Percentiles rank a stretch among this genome's conserved stretches.
Conservation (phyloP, 2,329 filamentous ascomycete species). For the Diplodia intermedia region DNA sequence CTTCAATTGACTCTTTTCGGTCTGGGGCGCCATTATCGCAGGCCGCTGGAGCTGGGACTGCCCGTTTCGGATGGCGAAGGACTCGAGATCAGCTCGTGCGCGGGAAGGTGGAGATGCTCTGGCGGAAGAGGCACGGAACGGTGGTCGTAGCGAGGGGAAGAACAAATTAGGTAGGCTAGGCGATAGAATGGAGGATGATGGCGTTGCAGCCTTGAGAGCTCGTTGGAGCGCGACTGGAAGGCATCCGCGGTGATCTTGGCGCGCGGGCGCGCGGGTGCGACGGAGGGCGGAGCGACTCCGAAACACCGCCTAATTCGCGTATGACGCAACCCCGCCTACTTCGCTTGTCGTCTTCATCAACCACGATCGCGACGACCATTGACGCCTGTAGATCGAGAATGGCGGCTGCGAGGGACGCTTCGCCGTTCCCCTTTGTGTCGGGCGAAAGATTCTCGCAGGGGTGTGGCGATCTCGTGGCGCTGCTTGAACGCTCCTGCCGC, state of each 20-base stretch:
- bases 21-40: slow-evolving; percentile 61
- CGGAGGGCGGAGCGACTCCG: slow-evolving; percentile 5
- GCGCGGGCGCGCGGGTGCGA: slow-evolving; percentile 5
- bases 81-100: slow-evolving; percentile 13
- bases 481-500: slow-evolving; percentile 35
- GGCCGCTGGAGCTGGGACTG: slow-evolving; percentile 22
- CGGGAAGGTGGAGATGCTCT: slow-evolving; percentile 35
- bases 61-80: slow-evolving; percentile 29
- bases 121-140: slow-evolving; percentile 32
- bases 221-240: slow-evolving; percentile 20
- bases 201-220: slow-evolving; percentile 26
- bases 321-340: slow-evolving; percentile 17
- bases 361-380: slow-evolving; percentile 8
- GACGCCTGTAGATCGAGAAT: slow-evolving; percentile 17
- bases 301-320: slow-evolving; percentile 7
- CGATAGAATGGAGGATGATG: slow-evolving; percentile 25
- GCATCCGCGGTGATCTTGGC: slow-evolving; percentile 27
- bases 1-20: slow-evolving; percentile 85
- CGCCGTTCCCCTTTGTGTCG: slow-evolving; percentile 30
- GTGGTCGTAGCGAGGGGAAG: slow-evolving; percentile 22
- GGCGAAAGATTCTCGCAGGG: slow-evolving; percentile 42
- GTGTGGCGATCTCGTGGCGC: slow-evolving; percentile 37
- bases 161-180: slow-evolving; percentile 21
- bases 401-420: slow-evolving; percentile 1
- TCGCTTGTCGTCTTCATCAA: background rate